These are phyloP conservation scores for Leptosphaerulina australis DNA, from an alignment of 2,329 filamentous ascomycete species.

Conservation along the genomic window DNA sequence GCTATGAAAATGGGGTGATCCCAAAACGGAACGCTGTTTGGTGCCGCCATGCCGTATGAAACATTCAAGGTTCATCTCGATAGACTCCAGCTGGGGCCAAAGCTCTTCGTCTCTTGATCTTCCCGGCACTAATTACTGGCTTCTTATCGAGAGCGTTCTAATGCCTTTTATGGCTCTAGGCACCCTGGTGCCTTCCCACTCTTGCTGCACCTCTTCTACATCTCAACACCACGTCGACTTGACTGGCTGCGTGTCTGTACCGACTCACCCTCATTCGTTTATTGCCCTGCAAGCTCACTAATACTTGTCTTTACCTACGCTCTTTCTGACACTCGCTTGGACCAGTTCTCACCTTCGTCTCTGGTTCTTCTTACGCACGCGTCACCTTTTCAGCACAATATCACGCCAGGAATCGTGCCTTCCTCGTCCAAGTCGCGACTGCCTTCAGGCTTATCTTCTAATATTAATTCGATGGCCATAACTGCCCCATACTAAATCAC, in stretches of 20 bases:
- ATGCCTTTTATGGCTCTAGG: constrained; percentile 31
- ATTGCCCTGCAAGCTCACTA: constrained; percentile 20
- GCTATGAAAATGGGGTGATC: constrained; percentile 27
- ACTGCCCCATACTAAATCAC: constrained; percentile 20
- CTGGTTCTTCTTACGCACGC: constrained; percentile 20
- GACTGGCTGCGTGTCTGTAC: constrained; percentile 31
- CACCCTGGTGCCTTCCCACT: constrained; percentile 27
- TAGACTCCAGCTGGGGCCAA: constrained; percentile 26
- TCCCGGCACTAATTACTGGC: constrained; percentile 34
- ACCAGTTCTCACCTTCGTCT: constrained; percentile 16
- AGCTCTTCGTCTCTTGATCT: constrained; percentile 29
- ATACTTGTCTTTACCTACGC: constrained; percentile 20
- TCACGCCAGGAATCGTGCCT: constrained; percentile 10
- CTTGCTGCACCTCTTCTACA: constrained; percentile 36
- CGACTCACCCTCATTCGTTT: constrained; percentile 34
- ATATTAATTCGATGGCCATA: constrained; percentile 38
- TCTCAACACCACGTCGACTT: constrained; percentile 29
- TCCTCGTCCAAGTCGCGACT: constrained; percentile 13
- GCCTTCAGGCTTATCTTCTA: constrained; percentile 6
- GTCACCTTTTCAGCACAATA: constrained; percentile 18
- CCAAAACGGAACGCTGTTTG: constrained; percentile 33
- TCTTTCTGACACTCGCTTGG: constrained; percentile 13
- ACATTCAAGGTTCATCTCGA: constrained; percentile 23
- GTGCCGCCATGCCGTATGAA: constrained; percentile 31
- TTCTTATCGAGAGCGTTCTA: constrained; percentile 25